Evolutionary conservation across 257 asterid species (phyloP).

Genomic region (Solanum habrochaites): DNA sequence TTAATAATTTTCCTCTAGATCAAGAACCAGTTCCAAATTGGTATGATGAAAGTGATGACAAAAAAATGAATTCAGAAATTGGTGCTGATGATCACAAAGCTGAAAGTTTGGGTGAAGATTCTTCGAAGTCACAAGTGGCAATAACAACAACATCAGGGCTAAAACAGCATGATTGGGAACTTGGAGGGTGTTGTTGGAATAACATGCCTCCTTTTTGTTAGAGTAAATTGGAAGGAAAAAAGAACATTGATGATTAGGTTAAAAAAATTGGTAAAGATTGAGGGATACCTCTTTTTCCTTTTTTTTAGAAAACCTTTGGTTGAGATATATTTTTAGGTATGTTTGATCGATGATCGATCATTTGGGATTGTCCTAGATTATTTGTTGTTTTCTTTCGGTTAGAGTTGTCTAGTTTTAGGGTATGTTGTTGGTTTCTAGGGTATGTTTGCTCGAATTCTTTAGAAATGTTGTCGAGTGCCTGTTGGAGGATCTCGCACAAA

Average conservation of each 20-base stretch:
- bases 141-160: conserved; percentile 3
- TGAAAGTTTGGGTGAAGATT: conserved; percentile 5
- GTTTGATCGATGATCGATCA: not conserved
- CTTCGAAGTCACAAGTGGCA: conserved; percentile 13
- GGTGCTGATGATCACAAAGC: conserved; percentile 5
- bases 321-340: not conserved
- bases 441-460: not conserved
- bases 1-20: conserved; percentile 41
- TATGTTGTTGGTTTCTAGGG: not conserved
- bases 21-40: conserved; percentile 41
- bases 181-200: conserved; percentile 36
- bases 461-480: not conserved
- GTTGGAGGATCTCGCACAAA: not conserved
- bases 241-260: not conserved
- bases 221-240: not conserved
- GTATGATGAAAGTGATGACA: conserved; percentile 19
- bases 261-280: not conserved
- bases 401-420: not conserved
- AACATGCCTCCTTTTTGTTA: conserved; percentile 40
- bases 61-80: not conserved
- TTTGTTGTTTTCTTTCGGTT: not conserved
- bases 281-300: not conserved
- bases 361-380: not conserved
- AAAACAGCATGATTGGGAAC: conserved; percentile 21
- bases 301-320: not conserved